phyloP scores from a whole-genome alignment of 768 basidiomycete genomes.

The Phylloporus rhodoxanthus region DNA sequence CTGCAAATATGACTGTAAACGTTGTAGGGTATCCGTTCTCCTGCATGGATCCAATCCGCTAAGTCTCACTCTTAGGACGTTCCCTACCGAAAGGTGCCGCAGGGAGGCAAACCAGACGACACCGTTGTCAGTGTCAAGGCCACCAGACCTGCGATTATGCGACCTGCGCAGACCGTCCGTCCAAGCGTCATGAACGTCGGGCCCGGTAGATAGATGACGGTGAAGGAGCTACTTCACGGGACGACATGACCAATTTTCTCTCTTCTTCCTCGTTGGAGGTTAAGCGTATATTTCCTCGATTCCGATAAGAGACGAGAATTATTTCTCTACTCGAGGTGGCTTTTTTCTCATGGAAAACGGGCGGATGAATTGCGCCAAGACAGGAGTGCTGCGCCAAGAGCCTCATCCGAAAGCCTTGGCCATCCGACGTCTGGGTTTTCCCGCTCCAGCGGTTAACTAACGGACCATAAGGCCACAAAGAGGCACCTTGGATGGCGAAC shows the following conservation, averaged over 20 bases:
- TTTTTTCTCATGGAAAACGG: neutral
- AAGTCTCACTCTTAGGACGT: conserved; percentile 5
- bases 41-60: neutral
- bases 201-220: neutral
- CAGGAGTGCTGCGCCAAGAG: neutral
- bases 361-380: neutral
- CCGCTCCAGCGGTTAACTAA: neutral
- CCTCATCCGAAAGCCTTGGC: neutral
- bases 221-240: neutral
- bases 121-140: conserved; percentile 2
- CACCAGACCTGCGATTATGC: neutral
- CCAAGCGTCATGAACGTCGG: neutral
- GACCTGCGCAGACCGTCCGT: conserved; percentile 3
- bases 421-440: neutral
- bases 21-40: neutral
- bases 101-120: conserved; percentile 6
- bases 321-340: neutral
- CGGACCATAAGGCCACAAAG: neutral
- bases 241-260: neutral
- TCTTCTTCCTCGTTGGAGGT: neutral
- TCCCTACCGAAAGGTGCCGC: neutral
- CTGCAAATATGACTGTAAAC: conserved; percentile 2
- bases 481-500: neutral
- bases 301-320: neutral
- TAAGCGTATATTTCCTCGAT: neutral